Base-by-base conservation (phyloP, 768 basidiomycete genomes). In the Obba rivulosa region DNA sequence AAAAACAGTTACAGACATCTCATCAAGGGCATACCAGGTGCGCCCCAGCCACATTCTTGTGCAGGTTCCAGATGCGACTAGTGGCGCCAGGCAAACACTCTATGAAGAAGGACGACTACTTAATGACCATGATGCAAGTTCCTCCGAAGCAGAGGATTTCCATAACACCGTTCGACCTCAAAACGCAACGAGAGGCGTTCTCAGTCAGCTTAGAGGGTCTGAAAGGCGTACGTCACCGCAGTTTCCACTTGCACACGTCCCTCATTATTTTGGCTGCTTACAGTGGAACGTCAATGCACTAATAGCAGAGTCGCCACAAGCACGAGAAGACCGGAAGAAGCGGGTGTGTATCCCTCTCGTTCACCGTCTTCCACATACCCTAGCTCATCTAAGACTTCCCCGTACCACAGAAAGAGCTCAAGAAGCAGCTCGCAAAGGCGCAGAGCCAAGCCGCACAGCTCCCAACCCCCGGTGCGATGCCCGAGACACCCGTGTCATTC, bases 1-100 rank as follows among this genome's bases (percentile, higher is more conserved):
- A 85, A 83, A 73, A 86, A 86, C 56, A 80, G 69, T 49, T 89
- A 88, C 59, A 85, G 79, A 57, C 81, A 87, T 57, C 76, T 88
- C 46, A 85, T 89, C 58, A 86, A 82, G 70, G 80, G 77, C 49
- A 71, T 85, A 40, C 85, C 85, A 53, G 87, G 83, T 83, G 63
- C 57, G 80, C 71, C 31, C 44, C 48, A n/a, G 16, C 44, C 41
- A 23, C 37, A 24, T 45, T 43, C 4, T 39, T 37, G 2, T 9
- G 45, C 41, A 41, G 34, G 23, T 41, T 40, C 40, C 34, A 17
- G 36, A 41, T 52, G 34, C 39, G 45, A 45, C 18, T 43, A 41
- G 31, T 31, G 23, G 47, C 41, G 18, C 17, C 55, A 84, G 83
- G 87, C 50, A 89, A 88, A 63, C 87, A 89, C 54, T 85, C 86